These are phyloP conservation scores for Starmerella etchellsii DNA, from an alignment of 805 yeast species.

Conservation along the genomic window DNA sequence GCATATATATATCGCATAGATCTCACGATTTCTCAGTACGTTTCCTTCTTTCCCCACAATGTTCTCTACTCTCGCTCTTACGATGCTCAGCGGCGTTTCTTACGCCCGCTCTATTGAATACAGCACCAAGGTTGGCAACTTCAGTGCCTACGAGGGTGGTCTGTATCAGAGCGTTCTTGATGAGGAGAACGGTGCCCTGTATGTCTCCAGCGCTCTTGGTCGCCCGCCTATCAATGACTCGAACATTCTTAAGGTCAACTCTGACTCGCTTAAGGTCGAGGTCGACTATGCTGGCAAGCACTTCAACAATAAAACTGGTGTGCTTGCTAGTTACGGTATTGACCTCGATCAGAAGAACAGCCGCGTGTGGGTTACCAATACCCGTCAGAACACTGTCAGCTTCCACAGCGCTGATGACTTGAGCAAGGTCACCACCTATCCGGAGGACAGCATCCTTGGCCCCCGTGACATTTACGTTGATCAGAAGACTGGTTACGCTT, in stretches of 20 bases:
- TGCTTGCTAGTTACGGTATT: slow-evolving; percentile 12
- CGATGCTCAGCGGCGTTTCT: background rate
- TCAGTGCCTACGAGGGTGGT: slow-evolving; percentile 6
- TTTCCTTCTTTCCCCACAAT: no score
- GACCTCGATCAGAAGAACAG: slow-evolving; percentile 3
- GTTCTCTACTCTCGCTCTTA: slow-evolving; percentile 2
- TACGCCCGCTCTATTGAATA: slow-evolving; percentile 2
- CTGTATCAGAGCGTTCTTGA: slow-evolving; percentile 11
- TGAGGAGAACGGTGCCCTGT: slow-evolving; percentile 3
- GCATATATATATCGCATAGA: no score
- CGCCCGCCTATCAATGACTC: slow-evolving; percentile 10
- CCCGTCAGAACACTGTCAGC: slow-evolving; percentile 11
- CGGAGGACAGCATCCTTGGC: background rate
- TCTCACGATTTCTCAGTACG: no score
- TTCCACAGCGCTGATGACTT: slow-evolving; percentile 5
- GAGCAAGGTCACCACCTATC: slow-evolving; percentile 1
- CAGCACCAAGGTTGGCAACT: background rate
- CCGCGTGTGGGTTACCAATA: slow-evolving; percentile 12
- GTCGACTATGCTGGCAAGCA: background rate
- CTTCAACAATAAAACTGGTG: background rate
- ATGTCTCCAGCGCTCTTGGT: slow-evolving; percentile 10
- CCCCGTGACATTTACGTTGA: slow-evolving; percentile 12
- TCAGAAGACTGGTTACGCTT: slow-evolving; percentile 4
- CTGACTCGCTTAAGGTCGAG: slow-evolving; percentile 3
- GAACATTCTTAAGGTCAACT: slow-evolving; percentile 9